Base-by-base conservation (phyloP, 176 grass and related monocot species). In the Panicum miliaceum region DNA sequence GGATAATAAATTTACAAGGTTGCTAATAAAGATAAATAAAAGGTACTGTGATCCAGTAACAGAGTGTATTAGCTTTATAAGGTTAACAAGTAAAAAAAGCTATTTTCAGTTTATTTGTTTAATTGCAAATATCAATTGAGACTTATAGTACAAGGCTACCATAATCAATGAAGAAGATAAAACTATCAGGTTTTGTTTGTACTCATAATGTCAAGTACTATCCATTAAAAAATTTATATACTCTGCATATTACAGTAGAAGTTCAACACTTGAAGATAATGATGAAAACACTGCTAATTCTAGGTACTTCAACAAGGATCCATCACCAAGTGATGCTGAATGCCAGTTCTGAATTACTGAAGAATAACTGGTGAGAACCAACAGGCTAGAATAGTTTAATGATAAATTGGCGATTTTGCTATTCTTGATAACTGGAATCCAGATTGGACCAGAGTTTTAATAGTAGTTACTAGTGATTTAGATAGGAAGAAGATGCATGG, bases 11-110 rank as follows among this genome's bases (percentile, higher is more conserved):
- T 74, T 56, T 77, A 27, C 43, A 57, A 66, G 47, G 22, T 38
- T 67, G 48, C 9, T 20, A 77, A 11, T 18, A 32, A 58, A 81
- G 26, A 13, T 12, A 8, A 48, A 59, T 48, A 25, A 42, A 64
- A 13, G 23, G 65, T 54, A 53, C 20, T 63, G 20, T 37, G 23
- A 29, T 79, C 56, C 9, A 83, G 27, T 59, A 50, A 8, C 16
- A 61, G 22, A 32, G 62, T 12, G 37, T 63, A 77, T 34, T 45
- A 85, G 53, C 38, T 84, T 88, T 23, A 58, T 62, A 72, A 37
- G 8, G 20, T 22, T 71, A 67, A 51, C 13, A 15, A 9, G 34
- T 40, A 76, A 42, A 68, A 68, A 32, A 37, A 63, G 54, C 27
- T 75, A 74, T 8, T 54, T 51, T 22, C 18, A 29, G 9, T 46